Base-by-base conservation (phyloP, 2,329 filamentous ascomycete species). In the Pseudocercospora macadamiae region DNA sequence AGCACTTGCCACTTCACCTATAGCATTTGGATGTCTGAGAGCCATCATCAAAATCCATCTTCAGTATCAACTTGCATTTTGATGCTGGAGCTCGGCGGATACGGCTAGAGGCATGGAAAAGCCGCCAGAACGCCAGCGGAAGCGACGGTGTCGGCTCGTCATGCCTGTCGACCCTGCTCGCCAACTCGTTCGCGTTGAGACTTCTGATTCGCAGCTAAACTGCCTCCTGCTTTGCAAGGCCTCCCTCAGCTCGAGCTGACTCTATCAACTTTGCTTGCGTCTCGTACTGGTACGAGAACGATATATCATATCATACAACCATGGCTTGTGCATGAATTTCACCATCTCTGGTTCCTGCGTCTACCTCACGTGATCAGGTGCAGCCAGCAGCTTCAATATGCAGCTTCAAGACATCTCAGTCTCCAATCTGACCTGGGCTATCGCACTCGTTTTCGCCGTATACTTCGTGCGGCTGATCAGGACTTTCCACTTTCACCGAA, bases 381-480 rank as follows among this genome's bases (percentile, higher is more conserved):
- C n/a, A n/a, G n/a, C n/a, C n/a, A n/a, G n/a, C n/a, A n/a, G 7
- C 12, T 32, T 34, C 47, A 34, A 21, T 9, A 49, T 49, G 47
- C 47, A 30, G 47, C 12, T 49, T 21, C 47, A 49, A 34, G 16
- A 32, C 6, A 16, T 49, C 14, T 30, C 47, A 32, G 19, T 7
- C 25, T 21, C 26, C 8, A 23, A 49, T 18, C n/a, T 49, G 14
- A 16, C 30, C 34, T 68, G 65, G 65, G 69, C 70, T 6, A 44
- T 68, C 14, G 63, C 45, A 26, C 59, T 67, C 30, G 30, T 72
- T 28, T n/a, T 63, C 10, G 3, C 66, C 14, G 65, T 66, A 7
- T 48, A 64, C 3, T 9, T 70, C 23, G 52, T 64, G 10, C 69
- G 68, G 14, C 72, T 73, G 52, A 42, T 71, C 25, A 55, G 53